These are phyloP conservation scores for Cicer bijugum DNA, from an alignment of 306 rosid genomes.

Conservation along the genomic window DNA sequence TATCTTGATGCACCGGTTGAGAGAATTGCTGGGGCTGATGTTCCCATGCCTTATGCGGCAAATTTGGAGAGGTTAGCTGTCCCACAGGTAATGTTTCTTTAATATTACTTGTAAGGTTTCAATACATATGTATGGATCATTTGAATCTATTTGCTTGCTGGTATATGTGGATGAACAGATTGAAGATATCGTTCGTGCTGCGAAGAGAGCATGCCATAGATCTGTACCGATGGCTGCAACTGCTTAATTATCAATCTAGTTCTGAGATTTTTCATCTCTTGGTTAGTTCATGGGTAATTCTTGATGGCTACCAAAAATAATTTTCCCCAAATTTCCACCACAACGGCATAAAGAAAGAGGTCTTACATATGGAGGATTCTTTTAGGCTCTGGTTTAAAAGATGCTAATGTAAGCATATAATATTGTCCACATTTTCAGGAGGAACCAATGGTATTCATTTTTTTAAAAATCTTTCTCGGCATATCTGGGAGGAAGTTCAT, in stretches of 20 bases:
- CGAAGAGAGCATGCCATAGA: slow-evolving; percentile 91
- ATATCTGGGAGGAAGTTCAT: slow-evolving; percentile 52
- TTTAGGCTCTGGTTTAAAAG: slow-evolving; percentile 36
- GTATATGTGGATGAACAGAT: slow-evolving; percentile 57
- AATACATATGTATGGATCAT: slow-evolving; percentile 1
- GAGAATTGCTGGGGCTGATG: slow-evolving; percentile 94
- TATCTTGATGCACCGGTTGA: slow-evolving; percentile 98
- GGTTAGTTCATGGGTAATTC: slow-evolving; percentile 52
- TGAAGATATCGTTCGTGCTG: slow-evolving; percentile 96
- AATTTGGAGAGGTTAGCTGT: slow-evolving; percentile 96
- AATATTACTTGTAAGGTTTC: slow-evolving; percentile 19
- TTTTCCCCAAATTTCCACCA: slow-evolving; percentile 11
- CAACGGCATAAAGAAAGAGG: slow-evolving; percentile 28
- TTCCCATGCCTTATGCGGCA: slow-evolving; percentile 99
- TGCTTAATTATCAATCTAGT: slow-evolving; percentile 53
- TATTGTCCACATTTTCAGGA: slow-evolving; percentile 55
- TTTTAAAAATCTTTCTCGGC: slow-evolving; percentile 36
- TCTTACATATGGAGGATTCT: slow-evolving; percentile 31
- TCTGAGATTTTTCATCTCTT: slow-evolving; percentile 34
- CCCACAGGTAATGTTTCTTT: slow-evolving; percentile 72
- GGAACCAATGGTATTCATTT: slow-evolving; percentile 50
- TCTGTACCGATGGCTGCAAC: slow-evolving; percentile 72
- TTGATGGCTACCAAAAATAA: slow-evolving; percentile 38
- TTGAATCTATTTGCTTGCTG: slow-evolving; percentile 38
- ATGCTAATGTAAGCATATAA: slow-evolving; percentile 39